Evolutionary conservation across 164 flowering plant genomes (phyloP).

Genomic region (Paratinospora sagittata): DNA sequence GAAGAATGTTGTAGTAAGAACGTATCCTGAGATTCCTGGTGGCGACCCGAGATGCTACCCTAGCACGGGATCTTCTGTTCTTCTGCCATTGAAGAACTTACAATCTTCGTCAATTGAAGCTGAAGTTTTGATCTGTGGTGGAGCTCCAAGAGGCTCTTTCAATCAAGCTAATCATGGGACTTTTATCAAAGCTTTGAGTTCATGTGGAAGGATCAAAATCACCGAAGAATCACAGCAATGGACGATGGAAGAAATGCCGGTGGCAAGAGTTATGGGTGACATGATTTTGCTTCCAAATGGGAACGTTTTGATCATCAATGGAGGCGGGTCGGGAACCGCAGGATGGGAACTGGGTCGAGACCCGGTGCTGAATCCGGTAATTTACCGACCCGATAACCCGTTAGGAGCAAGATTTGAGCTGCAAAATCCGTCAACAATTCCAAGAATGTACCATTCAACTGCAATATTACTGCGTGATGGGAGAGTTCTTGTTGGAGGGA

Average conservation of each 20-base stretch:
- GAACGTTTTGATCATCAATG: slow-evolving; percentile 43
- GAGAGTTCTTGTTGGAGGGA: slow-evolving; percentile 48
- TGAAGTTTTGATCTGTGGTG: slow-evolving; percentile 54
- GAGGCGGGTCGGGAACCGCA: slow-evolving; percentile 40
- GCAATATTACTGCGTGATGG: slow-evolving; percentile 48
- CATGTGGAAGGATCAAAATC: slow-evolving; percentile 46
- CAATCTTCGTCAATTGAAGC: slow-evolving; percentile 13
- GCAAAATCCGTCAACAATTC: slow-evolving; percentile 28
- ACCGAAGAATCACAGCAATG: slow-evolving; percentile 39
- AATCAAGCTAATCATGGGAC: slow-evolving; percentile 11
- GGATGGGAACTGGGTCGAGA: slow-evolving; percentile 43
- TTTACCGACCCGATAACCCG: slow-evolving; percentile 30
- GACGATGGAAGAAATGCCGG: slow-evolving; percentile 52
- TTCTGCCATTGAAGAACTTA: slow-evolving; percentile 31
- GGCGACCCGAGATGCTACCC: slow-evolving; percentile 40
- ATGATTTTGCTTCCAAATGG: slow-evolving; percentile 50
- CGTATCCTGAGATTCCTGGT: slow-evolving; percentile 34
- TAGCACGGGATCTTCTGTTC: slow-evolving; percentile 44
- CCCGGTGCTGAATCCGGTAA: slow-evolving; percentile 35
- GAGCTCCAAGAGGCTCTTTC: slow-evolving; percentile 40
- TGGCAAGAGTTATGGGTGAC: slow-evolving; percentile 48
- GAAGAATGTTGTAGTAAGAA: slow-evolving; percentile 21
- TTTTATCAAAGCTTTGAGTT: slow-evolving; percentile 26
- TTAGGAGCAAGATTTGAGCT: slow-evolving; percentile 31
- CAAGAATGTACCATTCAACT: slow-evolving; percentile 47